These are phyloP conservation scores for Punica granatum DNA, from an alignment of 345 rosid genomes.

Conservation along the genomic window DNA sequence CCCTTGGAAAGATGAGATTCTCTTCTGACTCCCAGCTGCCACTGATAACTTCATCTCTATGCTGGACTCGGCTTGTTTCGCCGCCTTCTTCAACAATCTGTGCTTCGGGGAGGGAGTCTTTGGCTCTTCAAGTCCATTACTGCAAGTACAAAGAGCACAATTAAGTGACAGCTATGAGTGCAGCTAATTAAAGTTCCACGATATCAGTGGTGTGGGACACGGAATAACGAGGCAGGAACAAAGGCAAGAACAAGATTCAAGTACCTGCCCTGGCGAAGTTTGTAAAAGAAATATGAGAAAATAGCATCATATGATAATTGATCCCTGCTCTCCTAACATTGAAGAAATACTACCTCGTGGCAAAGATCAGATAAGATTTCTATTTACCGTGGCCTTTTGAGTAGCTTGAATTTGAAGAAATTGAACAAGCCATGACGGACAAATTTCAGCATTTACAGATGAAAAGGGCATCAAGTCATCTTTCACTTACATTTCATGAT, in stretches of 20 bases:
- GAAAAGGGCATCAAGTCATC: not conserved
- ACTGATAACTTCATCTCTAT: conserved; percentile 9
- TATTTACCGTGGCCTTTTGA: not conserved
- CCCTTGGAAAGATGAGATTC: conserved; percentile 14
- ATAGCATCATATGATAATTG: not conserved
- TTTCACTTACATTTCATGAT: conserved; percentile 38
- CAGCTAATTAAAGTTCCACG: not conserved
- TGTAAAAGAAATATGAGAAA: no score
- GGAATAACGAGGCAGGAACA: not conserved
- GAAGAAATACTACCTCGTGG: not conserved
- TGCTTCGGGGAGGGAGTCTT: conserved; percentile 46
- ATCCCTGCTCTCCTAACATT: not conserved
- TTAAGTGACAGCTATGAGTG: no score
- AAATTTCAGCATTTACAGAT: not conserved
- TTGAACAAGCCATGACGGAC: not conserved
- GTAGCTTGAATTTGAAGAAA: not conserved
- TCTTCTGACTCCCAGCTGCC: conserved; percentile 6
- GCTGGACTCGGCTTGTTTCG: conserved; percentile 9
- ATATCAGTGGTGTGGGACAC: not conserved
- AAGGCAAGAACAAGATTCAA: not conserved
- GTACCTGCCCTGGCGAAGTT: not conserved
- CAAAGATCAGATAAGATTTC: not conserved
- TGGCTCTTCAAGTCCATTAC: conserved; percentile 36
- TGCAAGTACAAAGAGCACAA: not conserved
- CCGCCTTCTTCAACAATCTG: conserved; percentile 16